Base-by-base conservation (phyloP, 345 rosid species). In the Excoecaria cochinchinensis region DNA sequence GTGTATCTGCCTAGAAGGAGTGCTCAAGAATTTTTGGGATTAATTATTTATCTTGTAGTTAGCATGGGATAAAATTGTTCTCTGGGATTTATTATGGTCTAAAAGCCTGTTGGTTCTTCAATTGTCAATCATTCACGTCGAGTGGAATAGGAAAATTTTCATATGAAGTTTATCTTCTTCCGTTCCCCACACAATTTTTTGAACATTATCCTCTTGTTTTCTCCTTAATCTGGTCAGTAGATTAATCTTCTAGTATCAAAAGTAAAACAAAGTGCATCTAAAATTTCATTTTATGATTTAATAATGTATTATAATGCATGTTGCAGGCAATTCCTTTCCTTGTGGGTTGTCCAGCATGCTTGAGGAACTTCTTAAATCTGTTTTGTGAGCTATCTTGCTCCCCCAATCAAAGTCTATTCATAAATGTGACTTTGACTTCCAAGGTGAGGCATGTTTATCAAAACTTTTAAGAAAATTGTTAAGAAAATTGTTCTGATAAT, bases 261-360 rank as follows among this genome's bases (percentile, higher is more conserved):
- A 8, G 1, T 38, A 40, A 65, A 15, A 46, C 6, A 7, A 44
- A 6, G 5, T n/a, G 40, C 67, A 17, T 21, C 4, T 6, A 4
- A 2, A 0, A 6, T 1, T 8, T 75, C 39, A 46, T 46, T 57
- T 5, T 46, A 63, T 62, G 3, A 14, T 15, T 25, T 47, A 47
- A 47, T 8, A 15, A 21, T 10, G 55, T 22, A 15, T 53, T 15
- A 8, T 19, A 22, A 19, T 15, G 36, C n/a, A 76, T 70, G 60
- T 64, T 72, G 67, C 68, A 78, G 81, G 76, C 73, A 46, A 72
- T 78, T 59, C 81, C 81, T 72, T 72, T 78, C 61, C 81, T 78
- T 38, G 81, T 78, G 66, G 81, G 81, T 40, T 78, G 81, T 38
- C 81, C 81, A 58, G 76, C 81, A 65, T 78, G 81, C 76, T 67